These are phyloP conservation scores for Hypocreales sp. DNA, from an alignment of 2,329 filamentous ascomycete species.

Conservation along the genomic window DNA sequence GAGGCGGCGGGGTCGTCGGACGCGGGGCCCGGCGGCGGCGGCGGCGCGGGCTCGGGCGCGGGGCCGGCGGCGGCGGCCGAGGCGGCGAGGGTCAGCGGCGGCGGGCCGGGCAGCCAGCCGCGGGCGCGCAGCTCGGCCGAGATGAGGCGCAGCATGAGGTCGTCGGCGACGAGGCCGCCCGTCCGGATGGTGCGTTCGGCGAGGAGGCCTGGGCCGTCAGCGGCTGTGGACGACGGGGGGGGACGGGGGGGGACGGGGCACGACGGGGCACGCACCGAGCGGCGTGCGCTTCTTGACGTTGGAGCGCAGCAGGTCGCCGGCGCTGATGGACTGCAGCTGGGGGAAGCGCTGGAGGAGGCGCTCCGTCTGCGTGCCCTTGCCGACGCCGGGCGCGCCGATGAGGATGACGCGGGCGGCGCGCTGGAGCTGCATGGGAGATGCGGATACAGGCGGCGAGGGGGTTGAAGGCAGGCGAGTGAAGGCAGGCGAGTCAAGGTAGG, in stretches of 20 bases:
- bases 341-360: slow-evolving; percentile 76
- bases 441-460: no score
- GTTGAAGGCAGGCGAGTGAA: no score
- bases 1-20: slow-evolving; percentile 65
- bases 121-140: slow-evolving; percentile 73
- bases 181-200: slow-evolving; percentile 79
- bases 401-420: slow-evolving; percentile 86
- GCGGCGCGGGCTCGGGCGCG: not conserved
- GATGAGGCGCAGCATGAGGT: slow-evolving; percentile 83
- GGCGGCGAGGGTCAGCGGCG: slow-evolving; percentile 15
- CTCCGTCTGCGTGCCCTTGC: slow-evolving; percentile 92
- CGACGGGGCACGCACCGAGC: slow-evolving; percentile 43
- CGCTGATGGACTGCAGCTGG: slow-evolving; percentile 81
- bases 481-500: no score
- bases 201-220: slow-evolving; percentile 54
- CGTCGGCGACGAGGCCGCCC: slow-evolving; percentile 81
- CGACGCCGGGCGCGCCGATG: slow-evolving; percentile 88
- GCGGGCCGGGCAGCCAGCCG: slow-evolving; percentile 55
- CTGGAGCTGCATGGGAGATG: slow-evolving; percentile 44
- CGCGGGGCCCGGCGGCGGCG: slow-evolving; percentile 12
- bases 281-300: slow-evolving; percentile 85
- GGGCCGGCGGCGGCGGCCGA: not conserved
- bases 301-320: slow-evolving; percentile 77
- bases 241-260: not conserved
- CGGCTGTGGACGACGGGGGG: not conserved